Percentiles rank a stretch among this genome's conserved stretches.
Conservation (phyloP, 768 basidiomycete genomes). For the Scleroderma citrinum region DNA sequence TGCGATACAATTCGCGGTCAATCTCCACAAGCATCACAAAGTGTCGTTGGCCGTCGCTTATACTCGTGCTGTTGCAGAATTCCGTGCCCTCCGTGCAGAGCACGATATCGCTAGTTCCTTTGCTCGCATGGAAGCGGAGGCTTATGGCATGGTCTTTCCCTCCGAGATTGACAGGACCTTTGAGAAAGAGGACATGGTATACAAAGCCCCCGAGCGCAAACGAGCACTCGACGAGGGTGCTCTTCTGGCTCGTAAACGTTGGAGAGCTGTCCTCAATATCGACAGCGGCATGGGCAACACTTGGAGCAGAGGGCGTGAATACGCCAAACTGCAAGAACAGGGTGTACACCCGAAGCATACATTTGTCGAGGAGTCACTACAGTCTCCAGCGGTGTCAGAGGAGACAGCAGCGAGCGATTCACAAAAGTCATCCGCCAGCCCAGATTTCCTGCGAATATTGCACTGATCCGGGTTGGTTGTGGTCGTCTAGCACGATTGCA, state of each 20-base stretch:
- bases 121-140: slow-evolving; percentile 75
- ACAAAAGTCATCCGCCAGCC: slow-evolving; percentile 1
- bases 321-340: slow-evolving; percentile 65
- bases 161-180: slow-evolving; percentile 59
- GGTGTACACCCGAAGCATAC: slow-evolving; percentile 65
- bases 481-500: background rate
- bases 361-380: slow-evolving; percentile 38
- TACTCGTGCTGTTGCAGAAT: slow-evolving; percentile 71
- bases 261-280: slow-evolving; percentile 60
- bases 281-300: slow-evolving; percentile 34
- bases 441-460: slow-evolving; percentile 8
- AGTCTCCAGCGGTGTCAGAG: slow-evolving; percentile 16
- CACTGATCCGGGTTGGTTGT: background rate
- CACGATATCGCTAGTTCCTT: slow-evolving; percentile 71
- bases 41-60: slow-evolving; percentile 77
- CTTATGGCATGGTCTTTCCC: slow-evolving; percentile 63
- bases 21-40: slow-evolving; percentile 61
- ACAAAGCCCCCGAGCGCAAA: slow-evolving; percentile 54
- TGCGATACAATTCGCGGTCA: slow-evolving; percentile 72
- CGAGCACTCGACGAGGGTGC: slow-evolving; percentile 55
- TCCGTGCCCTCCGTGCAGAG: slow-evolving; percentile 81
- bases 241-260: slow-evolving; percentile 64
- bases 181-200: slow-evolving; percentile 52
- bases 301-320: slow-evolving; percentile 74
- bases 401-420: slow-evolving; percentile 12